Evolutionary conservation across 2,329 filamentous ascomycete species (phyloP).

Genomic region (Periconia digitata): DNA sequence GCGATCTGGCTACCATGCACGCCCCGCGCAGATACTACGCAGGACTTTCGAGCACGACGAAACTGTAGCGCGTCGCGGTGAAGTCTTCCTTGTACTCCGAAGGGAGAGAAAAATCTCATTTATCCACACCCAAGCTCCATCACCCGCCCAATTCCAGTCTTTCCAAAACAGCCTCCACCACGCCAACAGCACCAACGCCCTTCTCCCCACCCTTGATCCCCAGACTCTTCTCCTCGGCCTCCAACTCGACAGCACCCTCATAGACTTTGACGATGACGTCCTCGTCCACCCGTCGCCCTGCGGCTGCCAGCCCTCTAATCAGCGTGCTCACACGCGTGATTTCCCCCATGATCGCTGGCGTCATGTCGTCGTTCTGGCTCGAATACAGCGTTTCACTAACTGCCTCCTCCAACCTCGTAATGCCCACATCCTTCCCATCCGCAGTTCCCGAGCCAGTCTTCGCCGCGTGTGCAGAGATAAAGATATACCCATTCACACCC

Average conservation of each 20-base stretch:
- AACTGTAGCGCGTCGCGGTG: too few species aligned
- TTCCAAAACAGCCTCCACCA: constrained; percentile 33
- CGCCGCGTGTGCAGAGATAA: constrained; percentile 78
- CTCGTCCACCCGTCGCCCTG: constrained; percentile 83
- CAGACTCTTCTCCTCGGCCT: constrained; percentile 60
- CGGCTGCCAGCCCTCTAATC: constrained; percentile 79
- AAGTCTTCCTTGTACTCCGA: too few species aligned
- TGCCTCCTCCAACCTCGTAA: constrained; percentile 86
- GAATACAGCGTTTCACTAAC: constrained; percentile 87
- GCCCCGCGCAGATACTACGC: too few species aligned
- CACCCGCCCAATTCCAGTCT: constrained; percentile 30
- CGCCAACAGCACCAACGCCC: constrained; percentile 32
- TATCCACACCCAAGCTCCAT: too few species aligned
- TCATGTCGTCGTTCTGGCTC: constrained; percentile 88
- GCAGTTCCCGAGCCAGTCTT: constrained; percentile 54
- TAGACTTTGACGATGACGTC: constrained; percentile 84
- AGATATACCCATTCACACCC: constrained; percentile 96
- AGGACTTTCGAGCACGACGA: too few species aligned
- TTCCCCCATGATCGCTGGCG: constrained; percentile 76
- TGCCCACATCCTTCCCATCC: constrained; percentile 57
- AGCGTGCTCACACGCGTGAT: constrained; percentile 83
- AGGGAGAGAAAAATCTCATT: too few species aligned
- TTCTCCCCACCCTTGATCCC: constrained; percentile 46
- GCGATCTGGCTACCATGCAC: too few species aligned
- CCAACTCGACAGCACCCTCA: constrained; percentile 75